Conservation (phyloP, 1,139 yeast species). For the Nakaseomyces bracarensis region DNA sequence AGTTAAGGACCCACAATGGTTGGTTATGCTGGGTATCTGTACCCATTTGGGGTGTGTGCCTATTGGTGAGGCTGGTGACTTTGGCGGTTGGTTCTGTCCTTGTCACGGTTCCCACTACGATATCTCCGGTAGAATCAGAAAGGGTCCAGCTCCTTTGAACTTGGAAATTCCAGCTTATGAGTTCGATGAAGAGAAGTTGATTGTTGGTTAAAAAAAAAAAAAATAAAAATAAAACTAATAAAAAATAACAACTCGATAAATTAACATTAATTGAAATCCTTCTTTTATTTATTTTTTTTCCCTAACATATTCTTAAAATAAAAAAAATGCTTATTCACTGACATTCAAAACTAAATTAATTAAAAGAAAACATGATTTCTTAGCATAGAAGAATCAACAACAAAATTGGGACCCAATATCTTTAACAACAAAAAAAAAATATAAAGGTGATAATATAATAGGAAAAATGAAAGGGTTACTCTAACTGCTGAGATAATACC, state of each 20-base stretch:
- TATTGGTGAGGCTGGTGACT: slow-evolving; percentile 99
- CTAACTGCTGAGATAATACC: neutral
- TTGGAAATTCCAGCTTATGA: slow-evolving; percentile 92
- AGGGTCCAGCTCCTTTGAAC: slow-evolving; percentile 99
- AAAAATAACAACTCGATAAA: neutral
- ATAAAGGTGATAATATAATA: neutral
- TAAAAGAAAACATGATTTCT: neutral
- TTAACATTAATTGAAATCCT: too few relatives aligned
- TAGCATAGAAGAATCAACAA: neutral
- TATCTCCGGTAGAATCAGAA: slow-evolving; percentile 99
- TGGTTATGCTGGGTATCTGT: slow-evolving; percentile 98
- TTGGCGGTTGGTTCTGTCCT: slow-evolving; percentile 99
- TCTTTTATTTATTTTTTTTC: too few relatives aligned
- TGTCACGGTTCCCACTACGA: slow-evolving; percentile 99
- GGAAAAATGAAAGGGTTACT: neutral
- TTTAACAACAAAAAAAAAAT: too few relatives aligned
- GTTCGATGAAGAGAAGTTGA: slow-evolving; percentile 69
- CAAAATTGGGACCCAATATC: too few relatives aligned
- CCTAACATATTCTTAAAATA: neutral
- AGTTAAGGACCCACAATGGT: slow-evolving; percentile 96
- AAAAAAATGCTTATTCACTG: neutral
- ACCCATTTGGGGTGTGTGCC: slow-evolving; percentile 99
- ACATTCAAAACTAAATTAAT: neutral
- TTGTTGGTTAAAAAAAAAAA: slow-evolving; percentile 56
- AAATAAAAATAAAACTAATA: too few relatives aligned